These are phyloP conservation scores for Pseudozyma pruni DNA, from an alignment of 1,284 basidiomycete species.

Conservation along the genomic window DNA sequence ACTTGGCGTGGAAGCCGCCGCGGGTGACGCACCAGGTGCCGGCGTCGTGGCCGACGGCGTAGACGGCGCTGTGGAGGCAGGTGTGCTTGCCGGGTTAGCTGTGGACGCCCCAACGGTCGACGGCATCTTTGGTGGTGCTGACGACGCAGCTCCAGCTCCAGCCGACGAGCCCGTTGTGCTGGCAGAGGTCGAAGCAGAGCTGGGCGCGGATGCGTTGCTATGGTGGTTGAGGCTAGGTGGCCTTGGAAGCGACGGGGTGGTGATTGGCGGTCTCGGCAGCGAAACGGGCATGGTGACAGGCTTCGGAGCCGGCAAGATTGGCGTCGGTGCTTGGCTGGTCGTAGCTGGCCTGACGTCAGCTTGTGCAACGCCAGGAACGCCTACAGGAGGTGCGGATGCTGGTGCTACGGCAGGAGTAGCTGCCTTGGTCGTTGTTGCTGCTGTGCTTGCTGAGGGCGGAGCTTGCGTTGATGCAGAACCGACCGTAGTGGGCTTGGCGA, in stretches of 20 bases:
- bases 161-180: neutral
- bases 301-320: conserved; percentile 20
- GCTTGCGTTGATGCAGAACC: neutral
- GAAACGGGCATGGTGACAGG: conserved; percentile 26
- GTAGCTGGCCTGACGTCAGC: conserved; percentile 16
- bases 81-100: conserved; percentile 9
- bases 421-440: conserved; percentile 6
- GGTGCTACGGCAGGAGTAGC: conserved; percentile 3
- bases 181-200: conserved; percentile 8
- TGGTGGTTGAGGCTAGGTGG: conserved; percentile 46
- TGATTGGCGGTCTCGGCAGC: conserved; percentile 37
- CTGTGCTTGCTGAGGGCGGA: neutral
- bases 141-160: neutral
- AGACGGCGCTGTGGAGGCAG: neutral
- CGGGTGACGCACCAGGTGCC: conserved; percentile 2
- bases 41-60: conserved; percentile 10
- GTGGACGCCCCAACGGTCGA: neutral
- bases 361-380: neutral
- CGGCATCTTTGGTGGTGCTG: conserved; percentile 4
- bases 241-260: conserved; percentile 34
- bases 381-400: conserved; percentile 1
- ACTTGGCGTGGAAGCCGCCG: conserved; percentile 6
- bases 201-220: conserved; percentile 16
- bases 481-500: neutral
- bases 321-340: conserved; percentile 5